Conservation (phyloP, 164 flowering plant species). For the Annona cherimola region DNA sequence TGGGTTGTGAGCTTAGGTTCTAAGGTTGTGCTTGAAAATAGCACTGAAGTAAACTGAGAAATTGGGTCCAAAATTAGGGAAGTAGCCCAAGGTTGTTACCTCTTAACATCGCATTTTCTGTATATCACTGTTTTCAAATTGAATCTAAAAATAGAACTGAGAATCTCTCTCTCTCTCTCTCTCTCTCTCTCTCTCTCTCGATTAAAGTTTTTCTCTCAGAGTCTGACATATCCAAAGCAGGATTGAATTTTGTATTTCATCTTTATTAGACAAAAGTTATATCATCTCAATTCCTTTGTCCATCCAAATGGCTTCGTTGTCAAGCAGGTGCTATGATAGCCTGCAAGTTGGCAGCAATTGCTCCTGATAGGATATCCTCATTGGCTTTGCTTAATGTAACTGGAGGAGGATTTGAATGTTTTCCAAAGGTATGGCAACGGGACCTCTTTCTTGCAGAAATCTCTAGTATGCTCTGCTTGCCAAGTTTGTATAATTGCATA, state of each 20-base stretch:
- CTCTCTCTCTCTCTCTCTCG: too few relatives aligned
- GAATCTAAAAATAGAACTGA: background rate
- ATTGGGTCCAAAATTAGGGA: background rate
- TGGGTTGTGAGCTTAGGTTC: background rate
- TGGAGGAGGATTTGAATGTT: conserved; percentile 90
- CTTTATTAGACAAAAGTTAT: background rate
- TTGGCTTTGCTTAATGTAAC: conserved; percentile 89
- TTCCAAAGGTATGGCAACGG: conserved; percentile 65
- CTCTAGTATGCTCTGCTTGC: background rate
- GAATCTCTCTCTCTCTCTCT: too few relatives aligned
- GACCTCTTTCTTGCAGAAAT: background rate
- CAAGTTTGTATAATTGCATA: background rate
- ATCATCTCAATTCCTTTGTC: background rate
- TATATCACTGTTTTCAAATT: background rate
- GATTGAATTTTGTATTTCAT: background rate
- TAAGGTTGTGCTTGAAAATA: background rate
- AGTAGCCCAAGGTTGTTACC: background rate
- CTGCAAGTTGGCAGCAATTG: conserved; percentile 85
- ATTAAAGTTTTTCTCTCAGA: too few relatives aligned
- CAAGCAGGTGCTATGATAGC: conserved; percentile 91
- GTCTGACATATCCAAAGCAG: background rate
- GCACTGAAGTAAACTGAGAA: background rate
- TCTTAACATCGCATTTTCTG: background rate
- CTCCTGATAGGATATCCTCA: conserved; percentile 69
- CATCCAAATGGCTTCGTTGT: conserved; percentile 1